Base-by-base conservation (phyloP, 208 protist species). In the Kentomonas sorsogonicus region DNA sequence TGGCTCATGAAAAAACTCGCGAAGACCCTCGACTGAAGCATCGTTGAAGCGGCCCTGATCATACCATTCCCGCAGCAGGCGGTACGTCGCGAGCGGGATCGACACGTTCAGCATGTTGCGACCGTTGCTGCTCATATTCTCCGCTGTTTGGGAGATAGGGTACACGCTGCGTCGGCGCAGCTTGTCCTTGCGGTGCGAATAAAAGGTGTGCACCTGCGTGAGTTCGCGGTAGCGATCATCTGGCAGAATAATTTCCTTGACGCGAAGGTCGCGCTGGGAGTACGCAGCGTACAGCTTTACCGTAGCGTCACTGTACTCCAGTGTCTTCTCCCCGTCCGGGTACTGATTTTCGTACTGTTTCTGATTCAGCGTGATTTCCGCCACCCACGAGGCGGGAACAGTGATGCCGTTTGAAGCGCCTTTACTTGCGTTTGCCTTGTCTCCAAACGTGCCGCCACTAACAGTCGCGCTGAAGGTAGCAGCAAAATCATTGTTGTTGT, bases 281-380 rank as follows among this genome's bases (percentile, higher is more conserved):
- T 95, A 91, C 3, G 71, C 79, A 3, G 89, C 83, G 68, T 80
- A 95, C 33, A 72, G 57, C 11, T 58, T 58, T 13, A 94, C 76
- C 1, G 73, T 62, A 0, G 91, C 83, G 61, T 97, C 80, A 22
- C 56, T 60, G 72, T 95, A 97, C 3, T 55, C 40, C 7, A 94
- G 60, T 25, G 65, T 51, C 51, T 95, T 97, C 18, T 54, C 58
- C 11, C 79, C 69, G 5, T 59, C 74, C 11, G 87, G 89, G 63
- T 91, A 97, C 53, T 85, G 78, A 9, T 59, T 78, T 55, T 91
- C 89, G 58, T 86, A 94, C 72, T 94, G 82, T 27, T 67, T 58
- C 6, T 59, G 83, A 39, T 39, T 88, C 31, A 97, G 53, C 9
- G 69, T 86, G 4, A 94, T 56, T 51, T 80, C 75, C 20, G 44